Evolutionary conservation across 768 basidiomycete species (phyloP).

Genomic region (Chalciporus piperatus): DNA sequence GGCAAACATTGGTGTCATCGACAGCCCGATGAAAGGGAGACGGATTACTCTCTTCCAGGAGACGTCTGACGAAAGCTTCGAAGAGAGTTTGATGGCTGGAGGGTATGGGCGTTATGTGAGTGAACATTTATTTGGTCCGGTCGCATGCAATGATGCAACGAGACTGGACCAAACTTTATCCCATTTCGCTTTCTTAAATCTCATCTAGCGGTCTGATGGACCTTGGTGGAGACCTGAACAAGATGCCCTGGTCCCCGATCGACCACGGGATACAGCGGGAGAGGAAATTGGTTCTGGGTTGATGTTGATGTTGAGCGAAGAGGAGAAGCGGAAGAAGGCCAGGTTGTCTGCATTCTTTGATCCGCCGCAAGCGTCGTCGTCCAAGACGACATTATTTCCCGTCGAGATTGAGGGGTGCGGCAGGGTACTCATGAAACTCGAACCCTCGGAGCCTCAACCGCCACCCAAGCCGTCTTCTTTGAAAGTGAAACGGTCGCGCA

Average conservation of each 20-base stretch:
- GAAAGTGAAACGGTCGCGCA: slow-evolving; percentile 44
- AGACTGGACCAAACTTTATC: slow-evolving; percentile 11
- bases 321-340: slow-evolving; percentile 63
- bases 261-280: slow-evolving; percentile 8
- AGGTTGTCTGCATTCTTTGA: slow-evolving; percentile 68
- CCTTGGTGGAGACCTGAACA: slow-evolving; percentile 19
- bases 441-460: slow-evolving; percentile 37
- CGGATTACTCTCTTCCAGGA: slow-evolving; percentile 76
- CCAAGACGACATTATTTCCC: slow-evolving; percentile 48
- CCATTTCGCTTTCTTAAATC: slow-evolving; percentile 6
- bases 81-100: slow-evolving; percentile 80
- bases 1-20: slow-evolving; percentile 54
- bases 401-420: slow-evolving; percentile 68
- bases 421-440: slow-evolving; percentile 62
- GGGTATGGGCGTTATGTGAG: slow-evolving; percentile 76
- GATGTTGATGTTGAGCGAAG: slow-evolving; percentile 42
- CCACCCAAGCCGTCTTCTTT: slow-evolving; percentile 28
- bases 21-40: slow-evolving; percentile 71
- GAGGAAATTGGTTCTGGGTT: slow-evolving; percentile 1
- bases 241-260: slow-evolving; percentile 13
- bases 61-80: slow-evolving; percentile 81
- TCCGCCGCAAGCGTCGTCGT: slow-evolving; percentile 31
- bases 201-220: slow-evolving; percentile 24
- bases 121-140: slow-evolving; percentile 6
- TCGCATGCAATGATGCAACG: neutral